Evolutionary conservation across 2,329 filamentous ascomycete genomes (phyloP).

Genomic region (Drechslera avenae): DNA sequence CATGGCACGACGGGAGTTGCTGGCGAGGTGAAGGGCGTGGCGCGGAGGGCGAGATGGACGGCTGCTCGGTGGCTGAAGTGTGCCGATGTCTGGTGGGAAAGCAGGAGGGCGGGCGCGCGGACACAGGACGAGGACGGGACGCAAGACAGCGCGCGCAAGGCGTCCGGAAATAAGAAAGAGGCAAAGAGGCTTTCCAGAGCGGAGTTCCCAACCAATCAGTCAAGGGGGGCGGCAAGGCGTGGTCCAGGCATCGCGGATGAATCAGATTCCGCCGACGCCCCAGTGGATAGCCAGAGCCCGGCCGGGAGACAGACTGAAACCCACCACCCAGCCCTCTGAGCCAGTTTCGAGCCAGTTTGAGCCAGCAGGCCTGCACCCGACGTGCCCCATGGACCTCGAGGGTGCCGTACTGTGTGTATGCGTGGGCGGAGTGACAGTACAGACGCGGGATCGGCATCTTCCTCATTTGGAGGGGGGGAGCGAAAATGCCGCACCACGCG

Average conservation of each 20-base stretch:
- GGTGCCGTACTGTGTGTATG: not conserved
- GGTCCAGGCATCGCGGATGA: constrained; percentile 6
- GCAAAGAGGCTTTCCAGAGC: constrained; percentile 16
- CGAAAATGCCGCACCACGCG: constrained; percentile 23
- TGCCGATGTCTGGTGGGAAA: constrained; percentile 2
- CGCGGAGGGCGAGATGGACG: constrained; percentile 4
- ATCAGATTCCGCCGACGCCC: constrained; percentile 6
- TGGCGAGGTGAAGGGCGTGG: not conserved
- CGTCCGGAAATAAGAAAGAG: constrained; percentile 27
- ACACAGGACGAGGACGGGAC: not conserved
- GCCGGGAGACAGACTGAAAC: constrained; percentile 4
- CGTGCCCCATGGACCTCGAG: not conserved
- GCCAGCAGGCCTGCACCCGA: not conserved
- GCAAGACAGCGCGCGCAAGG: too few relatives aligned
- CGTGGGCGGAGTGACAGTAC: not conserved
- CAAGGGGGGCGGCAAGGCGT: not conserved
- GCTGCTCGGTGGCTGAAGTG: constrained; percentile 12
- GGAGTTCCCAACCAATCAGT: constrained; percentile 31
- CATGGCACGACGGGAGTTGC: constrained; percentile 15
- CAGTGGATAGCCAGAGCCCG: not conserved
- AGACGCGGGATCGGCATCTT: not conserved
- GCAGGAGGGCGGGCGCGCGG: constrained; percentile 1
- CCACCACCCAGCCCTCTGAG: not conserved
- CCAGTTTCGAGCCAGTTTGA: not conserved
- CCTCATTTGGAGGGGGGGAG: constrained; percentile 4